These are phyloP conservation scores for Tetradesmus obliquus DNA, from an alignment of 139 green algal genomes.

Conservation along the genomic window DNA sequence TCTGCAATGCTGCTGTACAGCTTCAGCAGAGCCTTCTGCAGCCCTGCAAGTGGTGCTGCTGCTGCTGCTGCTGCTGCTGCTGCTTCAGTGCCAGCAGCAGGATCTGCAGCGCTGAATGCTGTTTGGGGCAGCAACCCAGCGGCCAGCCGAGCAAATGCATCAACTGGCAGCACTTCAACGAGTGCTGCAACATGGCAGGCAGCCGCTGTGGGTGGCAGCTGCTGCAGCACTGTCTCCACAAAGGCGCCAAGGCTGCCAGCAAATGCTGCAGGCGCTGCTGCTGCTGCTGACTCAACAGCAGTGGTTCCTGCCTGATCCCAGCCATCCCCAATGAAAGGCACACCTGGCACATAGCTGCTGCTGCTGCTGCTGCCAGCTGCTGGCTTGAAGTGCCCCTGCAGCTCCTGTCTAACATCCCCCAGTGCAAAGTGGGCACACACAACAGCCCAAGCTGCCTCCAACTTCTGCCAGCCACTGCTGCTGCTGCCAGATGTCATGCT, in stretches of 20 bases:
- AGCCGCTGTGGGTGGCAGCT: background rate
- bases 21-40: conserved; percentile 1
- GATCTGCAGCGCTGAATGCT: background rate
- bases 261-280: background rate
- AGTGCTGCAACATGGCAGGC: conserved; percentile 12
- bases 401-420: background rate
- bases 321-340: conserved; percentile 12
- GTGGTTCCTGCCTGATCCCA: conserved; percentile 8
- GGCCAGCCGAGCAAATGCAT: conserved; percentile 4
- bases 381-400: background rate
- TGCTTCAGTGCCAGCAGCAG: background rate
- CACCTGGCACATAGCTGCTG: background rate
- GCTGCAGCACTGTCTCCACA: background rate
- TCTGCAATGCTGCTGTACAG: background rate
- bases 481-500: background rate
- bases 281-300: background rate
- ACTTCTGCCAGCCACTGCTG: background rate
- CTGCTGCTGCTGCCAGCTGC: conserved; percentile 5
- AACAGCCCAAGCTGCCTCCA: conserved; percentile 26
- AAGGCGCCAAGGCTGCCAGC: background rate
- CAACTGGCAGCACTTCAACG: background rate
- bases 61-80: background rate
- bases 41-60: background rate
- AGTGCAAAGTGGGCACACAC: conserved; percentile 9
- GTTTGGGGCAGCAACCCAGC: background rate